Conservation (phyloP, 2,329 filamentous ascomycete genomes). For the Diaporthe sp. region DNA sequence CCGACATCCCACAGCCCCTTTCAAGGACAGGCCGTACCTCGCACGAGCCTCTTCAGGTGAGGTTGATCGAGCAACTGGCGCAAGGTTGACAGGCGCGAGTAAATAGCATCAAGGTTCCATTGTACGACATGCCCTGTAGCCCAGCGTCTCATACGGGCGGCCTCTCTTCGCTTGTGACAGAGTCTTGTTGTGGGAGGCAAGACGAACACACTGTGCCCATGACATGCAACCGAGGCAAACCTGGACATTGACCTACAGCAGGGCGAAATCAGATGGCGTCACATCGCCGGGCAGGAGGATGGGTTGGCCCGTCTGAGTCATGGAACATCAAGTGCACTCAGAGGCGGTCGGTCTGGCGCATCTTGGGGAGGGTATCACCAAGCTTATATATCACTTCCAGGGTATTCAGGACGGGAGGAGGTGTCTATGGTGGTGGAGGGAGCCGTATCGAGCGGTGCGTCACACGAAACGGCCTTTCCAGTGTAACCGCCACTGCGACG, state of each 20-base stretch:
- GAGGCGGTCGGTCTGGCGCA: slow-evolving; percentile 6
- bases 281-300: not conserved
- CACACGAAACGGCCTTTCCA: not conserved
- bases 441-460: not conserved
- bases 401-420: not conserved
- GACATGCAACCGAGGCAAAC: slow-evolving; percentile 14
- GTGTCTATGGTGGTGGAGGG: not conserved
- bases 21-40: not conserved
- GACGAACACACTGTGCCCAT: slow-evolving; percentile 1
- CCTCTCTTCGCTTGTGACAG: slow-evolving; percentile 15
- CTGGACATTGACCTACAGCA: slow-evolving; percentile 20
- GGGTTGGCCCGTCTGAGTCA: slow-evolving; percentile 1
- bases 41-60: slow-evolving; percentile 17
- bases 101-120: slow-evolving; percentile 10
- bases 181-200: not conserved
- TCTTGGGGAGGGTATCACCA: slow-evolving; percentile 13
- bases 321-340: slow-evolving; percentile 27
- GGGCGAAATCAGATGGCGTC: slow-evolving; percentile 12
- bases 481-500: not conserved
- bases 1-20: not conserved
- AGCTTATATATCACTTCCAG: slow-evolving; percentile 4
- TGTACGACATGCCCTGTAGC: not conserved
- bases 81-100: slow-evolving; percentile 31
- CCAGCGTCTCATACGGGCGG: slow-evolving; percentile 10
- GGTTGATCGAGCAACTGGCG: not conserved